These are phyloP conservation scores for Byssochlamys sp. DNA, from an alignment of 2,329 filamentous ascomycete species.

Conservation along the genomic window DNA sequence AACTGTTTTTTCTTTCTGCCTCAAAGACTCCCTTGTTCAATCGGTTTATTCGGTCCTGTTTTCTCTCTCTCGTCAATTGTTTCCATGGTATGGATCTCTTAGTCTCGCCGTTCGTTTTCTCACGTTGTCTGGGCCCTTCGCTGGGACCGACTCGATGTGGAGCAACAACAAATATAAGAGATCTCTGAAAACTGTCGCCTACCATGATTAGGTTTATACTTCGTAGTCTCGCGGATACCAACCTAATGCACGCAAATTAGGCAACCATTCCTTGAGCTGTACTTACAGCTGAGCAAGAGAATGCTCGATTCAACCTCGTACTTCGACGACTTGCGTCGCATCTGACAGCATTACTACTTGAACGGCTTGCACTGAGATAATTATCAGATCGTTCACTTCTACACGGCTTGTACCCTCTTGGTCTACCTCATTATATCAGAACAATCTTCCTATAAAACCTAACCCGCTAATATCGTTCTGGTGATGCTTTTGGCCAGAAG, in stretches of 20 bases:
- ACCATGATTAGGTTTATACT: neutral
- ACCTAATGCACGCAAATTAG: neutral
- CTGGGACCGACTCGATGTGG: neutral
- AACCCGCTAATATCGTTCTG: too few relatives aligned
- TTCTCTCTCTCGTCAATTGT: conserved; percentile 7
- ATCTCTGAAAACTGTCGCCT: neutral
- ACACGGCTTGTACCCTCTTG: too few relatives aligned
- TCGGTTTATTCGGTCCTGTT: conserved; percentile 3
- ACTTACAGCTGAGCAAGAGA: too few relatives aligned
- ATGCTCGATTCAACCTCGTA: too few relatives aligned
- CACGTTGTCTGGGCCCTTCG: neutral
- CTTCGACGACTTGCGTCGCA: too few relatives aligned
- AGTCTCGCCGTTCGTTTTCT: neutral
- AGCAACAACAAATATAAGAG: neutral
- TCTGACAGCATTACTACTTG: too few relatives aligned
- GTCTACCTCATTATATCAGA: too few relatives aligned
- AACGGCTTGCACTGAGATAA: too few relatives aligned
- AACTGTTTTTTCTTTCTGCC: neutral
- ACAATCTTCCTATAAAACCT: too few relatives aligned
- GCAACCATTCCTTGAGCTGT: neutral
- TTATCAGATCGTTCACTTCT: too few relatives aligned
- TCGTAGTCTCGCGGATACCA: neutral
- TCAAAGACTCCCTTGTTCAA: conserved; percentile 8
- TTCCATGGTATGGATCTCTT: neutral
- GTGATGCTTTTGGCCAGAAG: too few relatives aligned